Evolutionary conservation across 129 eudicot genomes (phyloP).

Genomic region (Glebionis coronaria): DNA sequence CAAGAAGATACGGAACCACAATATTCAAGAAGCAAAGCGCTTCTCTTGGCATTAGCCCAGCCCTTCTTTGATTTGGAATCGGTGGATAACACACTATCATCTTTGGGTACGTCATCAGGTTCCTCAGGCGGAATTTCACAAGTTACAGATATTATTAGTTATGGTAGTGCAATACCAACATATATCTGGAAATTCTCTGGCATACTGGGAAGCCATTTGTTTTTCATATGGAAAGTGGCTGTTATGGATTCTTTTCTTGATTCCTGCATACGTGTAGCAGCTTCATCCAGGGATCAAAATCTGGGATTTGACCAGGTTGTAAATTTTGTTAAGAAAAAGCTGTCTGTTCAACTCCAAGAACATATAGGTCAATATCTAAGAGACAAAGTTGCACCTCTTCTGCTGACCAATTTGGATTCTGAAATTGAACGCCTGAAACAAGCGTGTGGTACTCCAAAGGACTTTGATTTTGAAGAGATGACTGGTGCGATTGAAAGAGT

Average conservation of each 20-base stretch:
- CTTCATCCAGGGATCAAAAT: slow-evolving; percentile 70
- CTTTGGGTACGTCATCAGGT: slow-evolving; percentile 38
- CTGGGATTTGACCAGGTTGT: slow-evolving; percentile 87
- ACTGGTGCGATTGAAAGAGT: slow-evolving; percentile 48
- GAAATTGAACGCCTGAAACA: slow-evolving; percentile 62
- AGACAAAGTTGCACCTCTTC: slow-evolving; percentile 61
- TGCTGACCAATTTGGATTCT: slow-evolving; percentile 48
- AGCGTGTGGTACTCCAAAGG: slow-evolving; percentile 12
- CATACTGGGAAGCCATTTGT: slow-evolving; percentile 52
- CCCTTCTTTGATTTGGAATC: slow-evolving; percentile 82
- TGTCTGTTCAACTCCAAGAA: slow-evolving; percentile 73
- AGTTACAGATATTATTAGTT: slow-evolving; percentile 43
- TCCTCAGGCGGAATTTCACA: slow-evolving; percentile 43
- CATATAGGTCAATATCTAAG: slow-evolving; percentile 64
- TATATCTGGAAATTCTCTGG: slow-evolving; percentile 73
- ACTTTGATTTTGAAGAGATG: slow-evolving; percentile 37
- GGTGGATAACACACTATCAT: slow-evolving; percentile 52
- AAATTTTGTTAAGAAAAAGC: slow-evolving; percentile 57
- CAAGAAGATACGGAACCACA: slow-evolving; percentile 49
- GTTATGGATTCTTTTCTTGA: slow-evolving; percentile 83
- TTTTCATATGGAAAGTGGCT: slow-evolving; percentile 86
- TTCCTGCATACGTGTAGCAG: slow-evolving; percentile 73
- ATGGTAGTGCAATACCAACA: slow-evolving; percentile 66
- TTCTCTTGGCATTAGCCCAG: slow-evolving; percentile 55
- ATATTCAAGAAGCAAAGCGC: slow-evolving; percentile 49